Base-by-base conservation (phyloP, 345 rosid species). In the Salix udensis region DNA sequence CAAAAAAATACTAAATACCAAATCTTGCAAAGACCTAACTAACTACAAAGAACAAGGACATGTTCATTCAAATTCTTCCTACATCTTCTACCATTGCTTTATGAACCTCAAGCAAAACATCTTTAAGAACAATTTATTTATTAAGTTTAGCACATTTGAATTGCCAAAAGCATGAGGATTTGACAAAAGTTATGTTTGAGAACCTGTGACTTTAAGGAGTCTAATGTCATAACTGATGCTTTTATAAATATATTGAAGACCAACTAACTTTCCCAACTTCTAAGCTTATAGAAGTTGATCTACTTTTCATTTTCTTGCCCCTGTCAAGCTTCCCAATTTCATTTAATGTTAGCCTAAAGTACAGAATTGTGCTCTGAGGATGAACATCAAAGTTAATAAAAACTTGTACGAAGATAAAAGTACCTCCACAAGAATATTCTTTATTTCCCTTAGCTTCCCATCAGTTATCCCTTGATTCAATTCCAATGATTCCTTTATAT, bases 361-460 rank as follows among this genome's bases (percentile, higher is more conserved):
- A 52, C 24, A 40, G 6, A 23, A 69, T 30, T 5, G 13, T 62
- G 36, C 30, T 4, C 24, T n/a, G 65, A 24, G 24, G 28, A 67
- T 24, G 4, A 55, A 15, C 18, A 50, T 9, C 12, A 75, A 50
- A 16, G 14, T 70, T 16, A 71, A 65, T 65, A 19, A 15, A 79
- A 71, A 24, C 34, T 21, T 24, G 34, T 8, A 64, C 60, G 12
- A 48, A 60, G 64, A 15, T 53, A 42, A 71, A 61, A 31, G 39
- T 79, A 89, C 93, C 93, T 89, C 91, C 36, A 69, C 68, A 18
- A 89, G 75, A 79, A 83, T 64, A 76, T 76, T 85, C 80, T 83
- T 87, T 2, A 87, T 82, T 72, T 89, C 88, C 83, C 82, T 72
- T 24, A 88, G 84, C 79, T 88, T 88, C 50, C 86, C 84, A 24